Base-by-base conservation (phyloP, 805 yeast genomes). In the Myxozyma neotropica region DNA sequence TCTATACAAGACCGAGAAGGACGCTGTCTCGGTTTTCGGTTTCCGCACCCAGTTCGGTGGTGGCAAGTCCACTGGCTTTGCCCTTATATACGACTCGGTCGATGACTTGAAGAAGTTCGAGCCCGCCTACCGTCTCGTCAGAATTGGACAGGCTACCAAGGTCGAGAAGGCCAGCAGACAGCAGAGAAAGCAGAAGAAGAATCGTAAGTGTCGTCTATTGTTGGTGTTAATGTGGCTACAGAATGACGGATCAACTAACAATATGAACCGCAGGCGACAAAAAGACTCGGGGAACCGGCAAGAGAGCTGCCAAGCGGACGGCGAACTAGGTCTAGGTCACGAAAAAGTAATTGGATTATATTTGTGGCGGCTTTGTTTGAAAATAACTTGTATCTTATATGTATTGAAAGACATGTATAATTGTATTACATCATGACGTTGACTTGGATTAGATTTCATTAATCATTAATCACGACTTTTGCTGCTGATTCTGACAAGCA, bases 11-110 rank as follows among this genome's bases (percentile, higher is more conserved):
- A 82, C 91, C 76, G 95, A 88, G 76, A 88, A 88, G 84, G 95
- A 89, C 74, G 87, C 93, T 75, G 92, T 89, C 69, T 92, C 98
- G 70, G 99, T 93, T 73, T 94, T 94, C 78, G 98, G 98, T 80
- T 89, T 94, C 96, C 89, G 96, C 86, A 94, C 98, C 75, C 95
- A 90, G 82, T 94, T 84, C 81, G 99, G 99, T 89, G 99, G 99
- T 82, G 96, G 97, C 77, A 93, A 89, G 83, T 89, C 99, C 70
- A 87, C 97, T 70, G 99, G 99, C 79, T 94, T 94, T 83, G 99
- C 98, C 82, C 85, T 94, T 78, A 89, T 94, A 76, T 94, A 94
- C 93, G 93, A 90, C 88, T 89, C 96, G 73, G 89, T 84, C 75
- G 97, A 95, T 74, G 96, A 92, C 78, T 93, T 96, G 78, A 89